These are phyloP conservation scores for Microdochium paspali DNA, from an alignment of 2,329 filamentous ascomycete genomes.

Conservation along the genomic window DNA sequence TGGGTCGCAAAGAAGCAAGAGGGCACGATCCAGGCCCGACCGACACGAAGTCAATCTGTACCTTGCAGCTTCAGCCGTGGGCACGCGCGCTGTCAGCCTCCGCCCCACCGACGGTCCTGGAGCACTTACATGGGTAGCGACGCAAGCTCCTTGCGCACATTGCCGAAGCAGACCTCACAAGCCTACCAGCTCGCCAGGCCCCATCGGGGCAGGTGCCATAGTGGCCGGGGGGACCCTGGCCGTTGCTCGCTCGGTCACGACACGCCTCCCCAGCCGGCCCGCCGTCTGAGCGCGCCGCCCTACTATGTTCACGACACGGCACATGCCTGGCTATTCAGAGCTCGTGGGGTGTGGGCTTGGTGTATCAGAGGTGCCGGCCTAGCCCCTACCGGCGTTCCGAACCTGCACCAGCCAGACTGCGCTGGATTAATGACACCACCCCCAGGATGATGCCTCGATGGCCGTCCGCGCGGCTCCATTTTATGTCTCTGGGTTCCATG, in stretches of 20 bases:
- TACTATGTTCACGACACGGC: conserved; percentile 12
- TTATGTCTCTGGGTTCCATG: conserved; percentile 41
- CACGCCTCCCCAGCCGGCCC: conserved; percentile 14
- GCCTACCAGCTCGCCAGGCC: no score
- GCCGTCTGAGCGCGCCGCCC: conserved; percentile 12
- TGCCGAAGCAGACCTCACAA: neutral
- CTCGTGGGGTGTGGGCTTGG: conserved; percentile 12
- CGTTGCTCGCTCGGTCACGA: no score
- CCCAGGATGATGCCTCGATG: conserved; percentile 26
- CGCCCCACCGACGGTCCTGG: neutral
- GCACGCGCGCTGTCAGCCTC: neutral
- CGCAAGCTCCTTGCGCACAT: neutral
- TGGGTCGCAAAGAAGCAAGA: no score
- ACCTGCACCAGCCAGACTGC: conserved; percentile 33
- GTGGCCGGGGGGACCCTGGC: neutral
- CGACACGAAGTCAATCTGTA: no score
- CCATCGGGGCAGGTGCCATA: neutral
- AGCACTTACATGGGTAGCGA: neutral
- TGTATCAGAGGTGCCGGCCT: conserved; percentile 41
- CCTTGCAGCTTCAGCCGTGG: neutral
- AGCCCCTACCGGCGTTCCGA: conserved; percentile 42
- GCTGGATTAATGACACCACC: conserved; percentile 24
- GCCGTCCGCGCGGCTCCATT: conserved; percentile 5
- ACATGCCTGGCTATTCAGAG: conserved; percentile 12
- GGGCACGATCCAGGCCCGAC: no score